Conservation (phyloP, 1,139 yeast species). For the Citeromyces hawaiiensis region DNA sequence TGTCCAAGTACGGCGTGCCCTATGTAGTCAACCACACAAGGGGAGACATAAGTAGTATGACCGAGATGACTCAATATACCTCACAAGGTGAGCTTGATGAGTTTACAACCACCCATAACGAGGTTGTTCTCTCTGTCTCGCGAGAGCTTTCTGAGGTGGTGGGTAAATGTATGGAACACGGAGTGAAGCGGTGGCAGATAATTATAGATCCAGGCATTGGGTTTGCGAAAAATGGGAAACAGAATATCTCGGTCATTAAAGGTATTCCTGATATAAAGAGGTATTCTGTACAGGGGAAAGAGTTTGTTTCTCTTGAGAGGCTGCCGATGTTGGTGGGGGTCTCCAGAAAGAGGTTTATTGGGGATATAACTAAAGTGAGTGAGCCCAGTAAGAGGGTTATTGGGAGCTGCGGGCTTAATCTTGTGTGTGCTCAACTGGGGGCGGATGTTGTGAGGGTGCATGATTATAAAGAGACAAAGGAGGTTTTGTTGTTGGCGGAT, state of each 20-base stretch:
- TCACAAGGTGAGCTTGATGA: slow-evolving; percentile 27
- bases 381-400: slow-evolving; percentile 47
- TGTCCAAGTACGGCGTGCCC: slow-evolving; percentile 61
- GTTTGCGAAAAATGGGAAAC: slow-evolving; percentile 65
- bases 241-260: slow-evolving; percentile 55
- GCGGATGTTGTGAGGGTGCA: slow-evolving; percentile 85
- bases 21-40: slow-evolving; percentile 77
- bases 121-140: slow-evolving; percentile 33
- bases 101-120: slow-evolving; percentile 7
- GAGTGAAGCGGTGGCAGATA: slow-evolving; percentile 81
- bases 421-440: slow-evolving; percentile 62
- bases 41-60: slow-evolving; percentile 74
- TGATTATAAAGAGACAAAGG: slow-evolving; percentile 56
- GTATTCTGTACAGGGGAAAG: slow-evolving; percentile 21
- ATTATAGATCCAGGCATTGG: slow-evolving; percentile 93
- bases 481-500: slow-evolving; percentile 61
- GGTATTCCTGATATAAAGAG: slow-evolving; percentile 42
- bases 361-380: slow-evolving; percentile 41
- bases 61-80: slow-evolving; percentile 39
- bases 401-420: slow-evolving; percentile 68
- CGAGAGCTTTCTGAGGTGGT: slow-evolving; percentile 52
- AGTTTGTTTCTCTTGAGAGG: slow-evolving; percentile 29
- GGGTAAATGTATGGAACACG: slow-evolving; percentile 39
- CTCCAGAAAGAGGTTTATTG: slow-evolving; percentile 78
- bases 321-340: slow-evolving; percentile 75